These are phyloP conservation scores for Yarrowia bubula DNA, from an alignment of 805 yeast genomes.

Conservation along the genomic window DNA sequence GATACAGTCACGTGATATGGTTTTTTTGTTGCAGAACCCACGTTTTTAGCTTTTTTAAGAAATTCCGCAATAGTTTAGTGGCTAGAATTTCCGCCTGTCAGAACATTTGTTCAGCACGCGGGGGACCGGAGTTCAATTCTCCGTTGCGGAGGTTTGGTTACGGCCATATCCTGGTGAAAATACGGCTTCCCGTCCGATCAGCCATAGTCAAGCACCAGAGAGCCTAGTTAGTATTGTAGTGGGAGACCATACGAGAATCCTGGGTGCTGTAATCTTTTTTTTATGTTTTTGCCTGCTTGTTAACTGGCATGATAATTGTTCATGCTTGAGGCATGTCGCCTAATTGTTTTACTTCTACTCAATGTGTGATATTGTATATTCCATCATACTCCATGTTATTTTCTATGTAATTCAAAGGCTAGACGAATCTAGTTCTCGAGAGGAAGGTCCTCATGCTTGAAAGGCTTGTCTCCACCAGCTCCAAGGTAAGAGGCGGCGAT, in stretches of 20 bases:
- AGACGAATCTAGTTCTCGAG: constrained; percentile 20
- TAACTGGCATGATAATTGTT: too few relatives aligned
- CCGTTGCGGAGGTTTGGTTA: constrained; percentile 19
- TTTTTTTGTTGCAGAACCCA: too few relatives aligned
- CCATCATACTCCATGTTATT: constrained; percentile 12
- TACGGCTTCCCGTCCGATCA: constrained; percentile 25
- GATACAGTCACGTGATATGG: too few relatives aligned
- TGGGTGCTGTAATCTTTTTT: constrained; percentile 14
- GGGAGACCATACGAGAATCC: constrained; percentile 24
- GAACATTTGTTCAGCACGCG: constrained; percentile 17
- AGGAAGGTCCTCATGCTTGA: constrained; percentile 52
- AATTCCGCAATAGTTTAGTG: constrained; percentile 40
- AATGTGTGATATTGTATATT: too few relatives aligned
- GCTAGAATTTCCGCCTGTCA: constrained; percentile 45
- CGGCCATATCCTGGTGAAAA: constrained; percentile 23
- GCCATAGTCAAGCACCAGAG: constrained; percentile 24
- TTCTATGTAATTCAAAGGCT: constrained; percentile 5
- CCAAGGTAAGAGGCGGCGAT: constrained; percentile 88
- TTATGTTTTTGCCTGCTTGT: too few relatives aligned
- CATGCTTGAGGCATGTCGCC: too few relatives aligned
- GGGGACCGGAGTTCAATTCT: constrained; percentile 24
- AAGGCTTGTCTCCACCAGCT: constrained; percentile 81
- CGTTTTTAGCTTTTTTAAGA: neutral
- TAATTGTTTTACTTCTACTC: neutral
- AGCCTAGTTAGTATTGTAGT: constrained; percentile 22